A percentile compares a stretch with the other conserved stretches of the same genome.
phyloP scores from a whole-genome alignment of 2,329 filamentous ascomycete species.

The Trichoderma sp. region DNA sequence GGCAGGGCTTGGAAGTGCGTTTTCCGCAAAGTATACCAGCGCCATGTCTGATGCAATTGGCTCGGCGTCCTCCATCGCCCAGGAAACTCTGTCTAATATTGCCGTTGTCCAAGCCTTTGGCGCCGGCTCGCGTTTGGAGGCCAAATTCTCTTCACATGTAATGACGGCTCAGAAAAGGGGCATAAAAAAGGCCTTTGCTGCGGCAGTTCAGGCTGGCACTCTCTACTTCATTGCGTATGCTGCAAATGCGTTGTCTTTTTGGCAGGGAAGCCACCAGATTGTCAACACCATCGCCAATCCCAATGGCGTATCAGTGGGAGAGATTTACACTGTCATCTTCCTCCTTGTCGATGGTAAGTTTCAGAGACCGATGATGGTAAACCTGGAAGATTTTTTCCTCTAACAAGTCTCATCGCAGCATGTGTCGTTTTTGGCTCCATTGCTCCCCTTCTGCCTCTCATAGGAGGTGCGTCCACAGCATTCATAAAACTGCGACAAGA shows the following conservation, averaged over 20 bases:
- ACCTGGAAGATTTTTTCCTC: neutral
- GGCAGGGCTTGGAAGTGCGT: conserved; percentile 57
- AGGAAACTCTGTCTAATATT: conserved; percentile 62
- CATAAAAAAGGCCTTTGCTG: conserved; percentile 58
- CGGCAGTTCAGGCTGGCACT: conserved; percentile 60
- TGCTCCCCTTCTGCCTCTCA: conserved; percentile 63
- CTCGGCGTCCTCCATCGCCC: conserved; percentile 62
- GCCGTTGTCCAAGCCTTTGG: conserved; percentile 65
- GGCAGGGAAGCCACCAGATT: conserved; percentile 62
- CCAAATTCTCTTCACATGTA: conserved; percentile 58
- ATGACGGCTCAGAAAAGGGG: conserved; percentile 52
- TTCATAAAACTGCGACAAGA: conserved; percentile 61
- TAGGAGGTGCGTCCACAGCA: conserved; percentile 58
- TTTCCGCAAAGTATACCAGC: conserved; percentile 53
- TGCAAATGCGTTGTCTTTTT: conserved; percentile 68
- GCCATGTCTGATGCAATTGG: conserved; percentile 56
- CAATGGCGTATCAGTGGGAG: conserved; percentile 44
- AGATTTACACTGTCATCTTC: conserved; percentile 65
- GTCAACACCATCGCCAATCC: conserved; percentile 42
- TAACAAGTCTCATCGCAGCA: conserved; percentile 36
- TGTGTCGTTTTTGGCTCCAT: conserved; percentile 65
- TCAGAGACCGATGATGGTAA: neutral
- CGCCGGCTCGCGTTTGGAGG: conserved; percentile 59
- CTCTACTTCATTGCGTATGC: conserved; percentile 70
- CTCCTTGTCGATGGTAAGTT: conserved; percentile 59